Conservation (phyloP, 768 basidiomycete species). For the Leccinum subgranulosum region DNA sequence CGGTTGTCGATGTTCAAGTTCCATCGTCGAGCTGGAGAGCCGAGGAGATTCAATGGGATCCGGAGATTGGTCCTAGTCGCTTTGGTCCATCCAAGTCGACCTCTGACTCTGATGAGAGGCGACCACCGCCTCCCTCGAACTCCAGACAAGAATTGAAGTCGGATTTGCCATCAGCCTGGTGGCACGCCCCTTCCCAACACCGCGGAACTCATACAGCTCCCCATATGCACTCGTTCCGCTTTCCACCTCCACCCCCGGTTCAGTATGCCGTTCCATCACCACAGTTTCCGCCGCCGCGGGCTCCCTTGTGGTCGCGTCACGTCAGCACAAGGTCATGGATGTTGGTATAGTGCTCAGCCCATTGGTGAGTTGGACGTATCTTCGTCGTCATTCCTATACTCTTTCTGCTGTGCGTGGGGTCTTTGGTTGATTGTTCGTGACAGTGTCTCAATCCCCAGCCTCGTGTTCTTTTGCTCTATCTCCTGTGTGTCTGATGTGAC, state of each 20-base stretch:
- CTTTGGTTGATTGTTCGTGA: background rate
- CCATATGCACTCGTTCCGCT: conserved; percentile 6
- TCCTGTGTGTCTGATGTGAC: too few species aligned
- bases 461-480: background rate
- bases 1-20: background rate
- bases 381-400: background rate
- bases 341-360: conserved; percentile 18
- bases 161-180: conserved; percentile 12
- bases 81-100: background rate
- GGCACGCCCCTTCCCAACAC: conserved; percentile 5
- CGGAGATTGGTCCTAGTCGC: conserved; percentile 3
- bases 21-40: background rate
- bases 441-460: background rate
- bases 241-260: conserved; percentile 7
- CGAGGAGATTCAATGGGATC: conserved; percentile 14
- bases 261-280: conserved; percentile 7
- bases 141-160: background rate
- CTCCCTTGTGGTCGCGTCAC: conserved; percentile 8
- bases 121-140: background rate
- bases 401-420: background rate
- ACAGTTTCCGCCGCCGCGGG: conserved; percentile 16
- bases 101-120: conserved; percentile 2
- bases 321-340: conserved; percentile 14
- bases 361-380: conserved; percentile 15
- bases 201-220: conserved; percentile 2